Evolutionary conservation across 2,329 filamentous ascomycete genomes (phyloP).

Genomic region (Paracorniculantispora psalliotae): DNA sequence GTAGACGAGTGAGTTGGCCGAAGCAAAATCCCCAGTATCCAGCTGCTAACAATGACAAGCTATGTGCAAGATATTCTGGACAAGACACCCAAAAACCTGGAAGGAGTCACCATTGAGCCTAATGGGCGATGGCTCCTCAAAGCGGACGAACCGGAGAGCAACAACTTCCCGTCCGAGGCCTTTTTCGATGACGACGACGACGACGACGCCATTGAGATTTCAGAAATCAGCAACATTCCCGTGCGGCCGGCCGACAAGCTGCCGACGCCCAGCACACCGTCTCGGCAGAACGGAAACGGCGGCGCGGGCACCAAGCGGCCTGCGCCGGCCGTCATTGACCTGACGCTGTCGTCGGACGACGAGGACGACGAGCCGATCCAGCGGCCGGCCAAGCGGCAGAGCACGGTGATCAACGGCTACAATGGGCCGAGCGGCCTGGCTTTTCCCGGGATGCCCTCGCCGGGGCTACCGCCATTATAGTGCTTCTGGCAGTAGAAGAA

Average conservation of each 20-base stretch:
- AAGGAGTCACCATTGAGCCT: slow-evolving; percentile 88
- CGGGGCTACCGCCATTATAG: slow-evolving; percentile 1
- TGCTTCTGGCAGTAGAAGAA: neutral
- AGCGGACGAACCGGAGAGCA: slow-evolving; percentile 26
- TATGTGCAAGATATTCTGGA: slow-evolving; percentile 85
- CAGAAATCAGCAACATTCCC: slow-evolving; percentile 32
- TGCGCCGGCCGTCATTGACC: slow-evolving; percentile 51
- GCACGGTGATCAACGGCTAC: slow-evolving; percentile 15
- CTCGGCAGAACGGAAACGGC: slow-evolving; percentile 29
- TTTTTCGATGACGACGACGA: slow-evolving; percentile 31
- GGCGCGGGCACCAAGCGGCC: slow-evolving; percentile 43
- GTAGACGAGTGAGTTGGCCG: slow-evolving; percentile 68
- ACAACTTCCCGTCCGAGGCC: slow-evolving; percentile 23
- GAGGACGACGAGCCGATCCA: slow-evolving; percentile 45
- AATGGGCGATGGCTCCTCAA: slow-evolving; percentile 67
- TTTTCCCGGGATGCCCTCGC: neutral
- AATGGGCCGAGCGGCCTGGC: neutral
- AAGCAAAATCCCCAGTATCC: too few relatives aligned
- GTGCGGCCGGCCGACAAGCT: slow-evolving; percentile 15
- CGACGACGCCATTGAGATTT: slow-evolving; percentile 49
- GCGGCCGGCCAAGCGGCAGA: slow-evolving; percentile 45
- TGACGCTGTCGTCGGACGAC: slow-evolving; percentile 53
- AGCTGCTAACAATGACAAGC: slow-evolving; percentile 36
- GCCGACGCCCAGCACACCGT: slow-evolving; percentile 33
- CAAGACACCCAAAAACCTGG: slow-evolving; percentile 63